Evolutionary conservation across 2,329 filamentous ascomycete genomes (phyloP), one percentile per base, ranked within the genome.

Genomic region (Plenodomus tracheiphilus): DNA sequence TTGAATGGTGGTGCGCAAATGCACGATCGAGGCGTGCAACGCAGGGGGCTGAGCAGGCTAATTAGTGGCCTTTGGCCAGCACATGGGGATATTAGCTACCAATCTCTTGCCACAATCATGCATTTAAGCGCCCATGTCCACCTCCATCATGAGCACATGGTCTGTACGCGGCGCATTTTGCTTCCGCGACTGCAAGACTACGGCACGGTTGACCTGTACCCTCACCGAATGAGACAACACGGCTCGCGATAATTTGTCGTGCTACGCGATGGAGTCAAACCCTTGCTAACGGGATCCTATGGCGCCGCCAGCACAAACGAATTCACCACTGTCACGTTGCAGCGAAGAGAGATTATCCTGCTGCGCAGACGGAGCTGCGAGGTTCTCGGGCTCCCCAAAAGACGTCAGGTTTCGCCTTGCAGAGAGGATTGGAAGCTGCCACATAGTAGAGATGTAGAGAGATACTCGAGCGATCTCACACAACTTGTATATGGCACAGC

Each of bases 111-210:
- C 54, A 32, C 46, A 47, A 51, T 43, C 25, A 58, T 53, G 53
- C 58, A 63, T 61, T 68, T 69, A 67, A 58, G 65, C 66, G 66
- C 65, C 57, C 53, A 54, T 37, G 53, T 48, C 40, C 48, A 45
- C 51, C 53, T 48, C 41, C 25, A 39, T 49, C 36, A 54, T 41
- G 43, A 32, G 43, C 47, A 47, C 43, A 46, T 39, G 25, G 41
- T 49, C 60, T 51, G 41, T 41, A 56, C 52, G 45, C 49, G 55
- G 60, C 47, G 44, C 53, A 55, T 61, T 66, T 55, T 52, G 36
- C 49, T 47, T 43, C 36, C 45, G 43, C 46, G 61, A 47, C 56
- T 55, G 59, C 50, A 50, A 30, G 19, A 46, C 48, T 56, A 55
- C 56, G 64, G 64, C 62, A 54, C 63, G 47, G 43, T 49, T 45